A percentile compares a stretch with the other conserved stretches of the same genome.
Evolutionary conservation across 2,329 filamentous ascomycete genomes (phyloP).

Genomic region (Didymella glomerata): DNA sequence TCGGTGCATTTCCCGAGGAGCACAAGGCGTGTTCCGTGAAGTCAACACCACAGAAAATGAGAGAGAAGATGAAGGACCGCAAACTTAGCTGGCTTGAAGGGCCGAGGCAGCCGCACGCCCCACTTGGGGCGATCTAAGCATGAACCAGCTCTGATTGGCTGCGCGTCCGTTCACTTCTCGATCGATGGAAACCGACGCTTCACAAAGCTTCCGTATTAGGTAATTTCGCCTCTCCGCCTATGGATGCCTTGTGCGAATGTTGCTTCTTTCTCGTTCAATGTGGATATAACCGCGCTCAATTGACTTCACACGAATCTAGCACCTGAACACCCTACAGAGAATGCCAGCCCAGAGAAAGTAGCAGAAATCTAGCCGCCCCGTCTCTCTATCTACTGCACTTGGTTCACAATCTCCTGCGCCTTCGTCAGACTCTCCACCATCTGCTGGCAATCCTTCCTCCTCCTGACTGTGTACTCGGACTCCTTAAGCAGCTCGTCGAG

Average conservation of each 20-base stretch:
- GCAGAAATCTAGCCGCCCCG: slow-evolving; percentile 22
- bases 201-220: background rate
- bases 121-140: slow-evolving; percentile 2
- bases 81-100: slow-evolving; percentile 7
- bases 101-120: slow-evolving; percentile 18
- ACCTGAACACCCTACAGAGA: slow-evolving; percentile 32
- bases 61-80: background rate
- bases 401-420: slow-evolving; percentile 95
- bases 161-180: background rate
- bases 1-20: background rate
- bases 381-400: slow-evolving; percentile 57
- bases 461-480: slow-evolving; percentile 92
- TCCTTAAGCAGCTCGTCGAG: slow-evolving; percentile 96
- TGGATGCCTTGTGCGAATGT: background rate
- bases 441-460: slow-evolving; percentile 97
- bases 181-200: background rate
- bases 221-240: background rate
- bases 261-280: background rate
- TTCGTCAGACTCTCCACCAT: slow-evolving; percentile 95
- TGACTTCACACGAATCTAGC: slow-evolving; percentile 28
- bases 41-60: background rate
- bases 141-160: background rate
- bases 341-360: slow-evolving; percentile 31
- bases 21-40: background rate
- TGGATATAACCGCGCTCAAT: slow-evolving; percentile 22